These are phyloP conservation scores for Colletotrichum noveboracense DNA, from an alignment of 2,329 filamentous ascomycete species.

Conservation along the genomic window DNA sequence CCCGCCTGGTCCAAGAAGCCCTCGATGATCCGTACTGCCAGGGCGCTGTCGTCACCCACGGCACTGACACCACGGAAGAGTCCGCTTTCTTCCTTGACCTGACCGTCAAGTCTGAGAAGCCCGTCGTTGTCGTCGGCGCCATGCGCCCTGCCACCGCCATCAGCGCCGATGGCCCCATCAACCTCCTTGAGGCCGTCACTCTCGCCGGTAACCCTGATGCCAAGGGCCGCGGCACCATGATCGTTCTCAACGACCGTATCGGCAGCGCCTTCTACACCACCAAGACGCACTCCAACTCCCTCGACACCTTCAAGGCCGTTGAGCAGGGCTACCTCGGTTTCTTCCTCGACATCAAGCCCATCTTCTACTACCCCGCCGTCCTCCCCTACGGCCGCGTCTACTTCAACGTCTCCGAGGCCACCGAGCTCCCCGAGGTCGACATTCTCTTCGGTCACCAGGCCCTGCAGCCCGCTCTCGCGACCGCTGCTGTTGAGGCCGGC, in stretches of 20 bases:
- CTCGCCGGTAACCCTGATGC: conserved; percentile 54
- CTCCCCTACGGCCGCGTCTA: conserved; percentile 50
- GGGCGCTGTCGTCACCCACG: conserved; percentile 67
- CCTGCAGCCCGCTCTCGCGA: conserved; percentile 51
- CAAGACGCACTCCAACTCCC: conserved; percentile 67
- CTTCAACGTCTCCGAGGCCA: conserved; percentile 42
- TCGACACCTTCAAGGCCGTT: conserved; percentile 65
- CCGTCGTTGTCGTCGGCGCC: conserved; percentile 64
- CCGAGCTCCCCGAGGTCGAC: conserved; percentile 56
- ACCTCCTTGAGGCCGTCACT: conserved; percentile 64
- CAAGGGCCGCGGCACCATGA: conserved; percentile 58
- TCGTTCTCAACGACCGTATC: conserved; percentile 60
- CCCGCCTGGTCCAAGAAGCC: conserved; percentile 52
- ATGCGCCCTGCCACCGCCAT: conserved; percentile 69
- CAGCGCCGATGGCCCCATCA: conserved; percentile 67
- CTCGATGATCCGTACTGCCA: conserved; percentile 45
- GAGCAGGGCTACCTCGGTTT: conserved; percentile 64
- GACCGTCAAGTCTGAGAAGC: conserved; percentile 61
- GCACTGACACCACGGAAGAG: conserved; percentile 70
- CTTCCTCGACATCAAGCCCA: conserved; percentile 62
- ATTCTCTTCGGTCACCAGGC: conserved; percentile 62
- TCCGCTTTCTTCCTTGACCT: conserved; percentile 67
- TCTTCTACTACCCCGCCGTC: conserved; percentile 63
- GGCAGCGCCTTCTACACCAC: conserved; percentile 59
- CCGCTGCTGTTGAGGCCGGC: conserved; percentile 52